Conservation (phyloP, 768 basidiomycete genomes). For the Collybia mongolica region DNA sequence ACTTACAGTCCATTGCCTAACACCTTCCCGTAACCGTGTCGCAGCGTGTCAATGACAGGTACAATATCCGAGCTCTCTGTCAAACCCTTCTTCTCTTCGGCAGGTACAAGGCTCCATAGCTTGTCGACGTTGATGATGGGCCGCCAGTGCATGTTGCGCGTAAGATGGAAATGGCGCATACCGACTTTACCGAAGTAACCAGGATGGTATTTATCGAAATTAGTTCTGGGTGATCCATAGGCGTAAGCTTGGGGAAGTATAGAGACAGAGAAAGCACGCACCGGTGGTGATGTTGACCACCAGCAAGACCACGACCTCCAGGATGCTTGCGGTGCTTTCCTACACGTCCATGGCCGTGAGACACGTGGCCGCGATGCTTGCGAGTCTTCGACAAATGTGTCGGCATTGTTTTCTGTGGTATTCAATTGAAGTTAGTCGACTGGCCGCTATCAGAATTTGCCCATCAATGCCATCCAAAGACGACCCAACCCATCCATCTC, state of each 20-base stretch:
- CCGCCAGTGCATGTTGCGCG: constrained; percentile 87
- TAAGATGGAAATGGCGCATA: constrained; percentile 99
- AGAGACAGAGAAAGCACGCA: constrained; percentile 36
- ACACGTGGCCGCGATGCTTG: constrained; percentile 99
- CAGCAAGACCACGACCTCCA: constrained; percentile 99
- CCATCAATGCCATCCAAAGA: constrained; percentile 48
- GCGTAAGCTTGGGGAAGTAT: not conserved
- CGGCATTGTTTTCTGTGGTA: constrained; percentile 68
- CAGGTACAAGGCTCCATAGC: constrained; percentile 89
- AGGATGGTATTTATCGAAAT: constrained; percentile 99
- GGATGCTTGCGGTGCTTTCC: constrained; percentile 99
- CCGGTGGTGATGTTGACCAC: constrained; percentile 99
- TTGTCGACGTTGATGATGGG: constrained; percentile 99
- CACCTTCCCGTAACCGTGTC: constrained; percentile 87
- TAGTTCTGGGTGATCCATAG: constrained; percentile 58
- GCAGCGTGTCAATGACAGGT: constrained; percentile 90
- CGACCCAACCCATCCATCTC: constrained; percentile 36
- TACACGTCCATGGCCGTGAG: constrained; percentile 99
- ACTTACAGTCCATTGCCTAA: constrained; percentile 91
- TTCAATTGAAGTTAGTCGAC: constrained; percentile 13
- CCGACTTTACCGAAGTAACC: constrained; percentile 99
- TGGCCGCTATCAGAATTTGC: constrained; percentile 19
- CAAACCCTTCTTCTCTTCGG: constrained; percentile 76
- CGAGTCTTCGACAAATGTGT: constrained; percentile 95
- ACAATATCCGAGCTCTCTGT: constrained; percentile 78